Percentiles rank a stretch among this genome's conserved stretches.
Evolutionary conservation across 176 grass and related monocot genomes (phyloP).

Genomic region (Poa annua): DNA sequence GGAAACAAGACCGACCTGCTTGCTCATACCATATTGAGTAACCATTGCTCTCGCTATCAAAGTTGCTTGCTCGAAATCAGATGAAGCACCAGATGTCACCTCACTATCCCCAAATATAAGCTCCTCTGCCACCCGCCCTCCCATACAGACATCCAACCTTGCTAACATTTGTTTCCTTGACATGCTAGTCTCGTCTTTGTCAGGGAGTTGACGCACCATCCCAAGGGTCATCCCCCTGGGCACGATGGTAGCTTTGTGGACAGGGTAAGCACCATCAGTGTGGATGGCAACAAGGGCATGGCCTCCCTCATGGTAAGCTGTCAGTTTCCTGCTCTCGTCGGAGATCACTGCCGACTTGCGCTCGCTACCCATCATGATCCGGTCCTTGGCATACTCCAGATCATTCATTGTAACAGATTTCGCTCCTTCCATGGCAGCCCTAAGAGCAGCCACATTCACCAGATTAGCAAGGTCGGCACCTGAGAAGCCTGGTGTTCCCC

Average conservation of each 20-base stretch:
- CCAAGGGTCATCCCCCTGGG: constrained; percentile 89
- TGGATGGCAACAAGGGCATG: constrained; percentile 97
- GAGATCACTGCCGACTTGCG: constrained; percentile 91
- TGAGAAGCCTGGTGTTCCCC: constrained; percentile 93
- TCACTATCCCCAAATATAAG: constrained; percentile 94
- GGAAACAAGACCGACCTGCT: constrained; percentile 78
- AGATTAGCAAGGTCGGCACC: constrained; percentile 98
- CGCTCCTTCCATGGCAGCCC: constrained; percentile 92
- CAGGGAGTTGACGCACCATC: constrained; percentile 87
- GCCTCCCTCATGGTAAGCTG: constrained; percentile 93
- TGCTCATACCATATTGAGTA: constrained; percentile 96
- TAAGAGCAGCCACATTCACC: constrained; percentile 90
- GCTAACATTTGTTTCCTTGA: constrained; percentile 92
- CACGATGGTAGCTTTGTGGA: constrained; percentile 96
- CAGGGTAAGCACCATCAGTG: constrained; percentile 78
- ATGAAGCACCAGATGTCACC: constrained; percentile 89
- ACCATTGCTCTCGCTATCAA: constrained; percentile 80
- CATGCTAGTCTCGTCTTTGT: constrained; percentile 95
- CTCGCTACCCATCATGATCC: constrained; percentile 97
- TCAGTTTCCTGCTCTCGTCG: constrained; percentile 75
- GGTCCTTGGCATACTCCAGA: constrained; percentile 91
- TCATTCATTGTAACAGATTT: constrained; percentile 86
- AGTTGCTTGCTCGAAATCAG: constrained; percentile 84
- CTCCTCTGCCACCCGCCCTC: constrained; percentile 92
- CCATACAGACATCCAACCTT: constrained; percentile 85